Evolutionary conservation across 768 basidiomycete genomes (phyloP), one percentile per base, ranked within the genome.

Genomic region (Candolleomyces eurysporus): DNA sequence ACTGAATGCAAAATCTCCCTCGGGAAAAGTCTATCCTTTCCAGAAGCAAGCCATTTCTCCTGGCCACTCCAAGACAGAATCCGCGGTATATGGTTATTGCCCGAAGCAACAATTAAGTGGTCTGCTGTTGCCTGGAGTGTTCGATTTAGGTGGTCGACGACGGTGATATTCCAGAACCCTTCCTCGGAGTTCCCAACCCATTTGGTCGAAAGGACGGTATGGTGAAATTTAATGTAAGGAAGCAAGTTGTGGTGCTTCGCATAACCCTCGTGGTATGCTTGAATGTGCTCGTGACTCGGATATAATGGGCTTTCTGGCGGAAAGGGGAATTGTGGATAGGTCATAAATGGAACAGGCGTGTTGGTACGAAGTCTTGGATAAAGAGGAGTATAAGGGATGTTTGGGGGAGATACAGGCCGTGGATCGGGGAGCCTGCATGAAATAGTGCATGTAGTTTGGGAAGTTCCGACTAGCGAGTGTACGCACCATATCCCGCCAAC

Each of bases 401-500:
- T 64, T 4, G 84, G 84, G 17, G 82, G 82, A 13, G 64, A 61
- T 13, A 65, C 60, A 3, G 67, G 66, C 22, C 67, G 54, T 14
- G 67, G 63, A 55, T 77, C 74, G 14, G 76, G 76, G n/a, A 76
- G 60, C 74, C 76, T 77, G 60, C 14, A 48, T 50, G 26, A 42
- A 51, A 49, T 42, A 2, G 48, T 36, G 7, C 36, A 19, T 30
- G 19, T 52, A 19, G 42, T n/a, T 56, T 19, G 22, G 17, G 43
- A 54, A 16, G 45, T 54, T 22, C 48, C 21, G 5, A 59, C 17
- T 36, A 8, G 36, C 48, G 21, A 21, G 13, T 22, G 17, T 9
- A 59, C 73, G 45, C 62, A 80, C 86, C 86, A 88, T 55, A 87
- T 70, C 13, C 86, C 85, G n/a, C 83, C 85, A 5, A 87, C 74